Base-by-base conservation (phyloP, 306 rosid genomes). In the Malus asiatica region DNA sequence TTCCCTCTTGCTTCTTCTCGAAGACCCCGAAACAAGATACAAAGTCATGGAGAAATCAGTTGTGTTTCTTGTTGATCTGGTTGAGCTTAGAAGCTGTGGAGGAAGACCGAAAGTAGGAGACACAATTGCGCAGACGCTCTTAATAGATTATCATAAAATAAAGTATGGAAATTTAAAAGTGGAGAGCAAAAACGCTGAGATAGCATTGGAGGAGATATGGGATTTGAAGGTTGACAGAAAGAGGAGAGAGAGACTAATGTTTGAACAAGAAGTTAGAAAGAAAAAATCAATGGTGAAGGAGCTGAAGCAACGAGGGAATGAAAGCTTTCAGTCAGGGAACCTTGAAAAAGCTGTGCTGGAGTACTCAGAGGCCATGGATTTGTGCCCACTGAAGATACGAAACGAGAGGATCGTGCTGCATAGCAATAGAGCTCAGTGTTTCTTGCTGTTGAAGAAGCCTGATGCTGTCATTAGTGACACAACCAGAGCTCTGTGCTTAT, bases 371-470 rank as follows among this genome's bases (percentile, higher is more conserved):
- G 94, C 92, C 22, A 73, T 88, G 89, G 51, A 75, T 38, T 52
- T 86, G 68, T 84, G 94, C 29, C 79, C 85, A 22, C 6, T 87
- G 16, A 82, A 70, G 20, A 76, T 27, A 70, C 75, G 71, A 72
- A 86, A 78, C 76, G 86, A 91, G 74, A 87, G 97, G 45, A 11
- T 91, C 18, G 97, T 89, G 71, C 83, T 91, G 40, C 76, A 91
- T 68, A 89, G 97, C 82, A 91, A 89, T 25, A 86, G 89, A 83
- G 90, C 87, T 52, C 97, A 91, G 74, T 89, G 97, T 78, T 70
- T 80, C 83, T 83, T 91, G 53, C 67, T 89, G 64, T 67, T 81
- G 74, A 70, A 78, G 74, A 76, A 87, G 20, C 80, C 89, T 46
- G 89, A 86, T 4, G 84, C 81, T 5, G 90, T 90, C 70, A 70